Base-by-base conservation (phyloP, 1,284 basidiomycete species). In the Naganishia albida region DNA sequence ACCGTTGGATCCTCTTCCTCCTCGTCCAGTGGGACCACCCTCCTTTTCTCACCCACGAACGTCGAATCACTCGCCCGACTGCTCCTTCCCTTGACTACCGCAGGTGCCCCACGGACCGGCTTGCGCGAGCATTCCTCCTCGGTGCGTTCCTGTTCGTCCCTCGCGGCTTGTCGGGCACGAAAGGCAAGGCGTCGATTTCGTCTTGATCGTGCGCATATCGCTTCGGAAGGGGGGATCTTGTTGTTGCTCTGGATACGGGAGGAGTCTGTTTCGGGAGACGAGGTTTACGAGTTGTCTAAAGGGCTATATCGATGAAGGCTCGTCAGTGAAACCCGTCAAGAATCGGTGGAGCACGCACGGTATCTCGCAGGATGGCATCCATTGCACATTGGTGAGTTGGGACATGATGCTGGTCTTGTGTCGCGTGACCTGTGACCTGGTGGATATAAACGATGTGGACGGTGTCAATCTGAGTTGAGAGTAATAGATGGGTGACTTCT, bases 1-100 rank as follows among this genome's bases (percentile, higher is more conserved):
- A 82, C 73, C 12, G 75, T 60, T 3, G 67, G 65, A 44, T 67
- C 68, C 25, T 70, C 59, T 16, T 70, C n/a, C n/a, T n/a, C n/a
- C n/a, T n/a, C n/a, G n/a, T n/a, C n/a, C n/a, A n/a, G n/a, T n/a
- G n/a, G n/a, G n/a, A n/a, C n/a, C n/a, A n/a, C n/a, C n/a, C n/a
- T n/a, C 63, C 18, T 60, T 42, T 18, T n/a, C n/a, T n/a, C 26
- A n/a, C 48, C 56, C 0, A 28, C n/a, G 8, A 16, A 25, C 4
- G 56, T 38, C 20, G 38, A 48, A 18, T 59, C 20, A 13, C 30
- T 34, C 34, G 34, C 10, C 34, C 34, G 4, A 34, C 34, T 30
- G 28, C 56, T 43, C 3, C 63, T 53, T 40, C 56, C 34, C 25
- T 50, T 44, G 18, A 39, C 54, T 15, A n/a, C 44, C 23, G 46